These are phyloP conservation scores for Cryptococcus sp. DNA, from an alignment of 1,284 basidiomycete species.

Conservation along the genomic window DNA sequence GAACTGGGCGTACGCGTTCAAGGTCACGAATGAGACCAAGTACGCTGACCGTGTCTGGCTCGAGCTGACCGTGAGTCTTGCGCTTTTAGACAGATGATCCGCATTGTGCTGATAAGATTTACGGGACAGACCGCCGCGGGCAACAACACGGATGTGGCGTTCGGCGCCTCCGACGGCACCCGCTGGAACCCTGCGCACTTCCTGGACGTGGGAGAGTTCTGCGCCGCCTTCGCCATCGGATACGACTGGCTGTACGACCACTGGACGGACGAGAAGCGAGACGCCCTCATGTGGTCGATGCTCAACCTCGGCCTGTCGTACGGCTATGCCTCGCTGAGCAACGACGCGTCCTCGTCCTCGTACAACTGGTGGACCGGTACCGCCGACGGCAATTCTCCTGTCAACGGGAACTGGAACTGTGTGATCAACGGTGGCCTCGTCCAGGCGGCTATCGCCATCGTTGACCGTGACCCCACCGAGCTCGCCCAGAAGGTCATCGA, in stretches of 20 bases:
- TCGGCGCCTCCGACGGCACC: constrained; percentile 59
- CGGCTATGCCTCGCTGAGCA: constrained; percentile 58
- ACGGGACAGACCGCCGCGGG: constrained; percentile 35
- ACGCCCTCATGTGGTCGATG: constrained; percentile 68
- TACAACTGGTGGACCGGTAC: constrained; percentile 54
- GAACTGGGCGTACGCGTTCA: constrained; percentile 87
- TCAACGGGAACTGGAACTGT: constrained; percentile 92
- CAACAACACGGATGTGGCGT: constrained; percentile 53
- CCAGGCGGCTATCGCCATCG: constrained; percentile 83
- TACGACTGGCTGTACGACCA: constrained; percentile 92
- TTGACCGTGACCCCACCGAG: constrained; percentile 76
- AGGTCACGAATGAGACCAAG: constrained; percentile 80
- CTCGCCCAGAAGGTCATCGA: constrained; percentile 65
- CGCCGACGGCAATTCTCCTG: constrained; percentile 23
- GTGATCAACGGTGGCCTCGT: constrained; percentile 89
- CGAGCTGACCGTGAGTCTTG: constrained; percentile 62
- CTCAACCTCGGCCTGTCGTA: constrained; percentile 71
- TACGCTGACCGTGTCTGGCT: constrained; percentile 78
- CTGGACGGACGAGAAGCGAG: constrained; percentile 72
- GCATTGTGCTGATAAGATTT: background rate
- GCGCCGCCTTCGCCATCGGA: constrained; percentile 79
- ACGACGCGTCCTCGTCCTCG: constrained; percentile 32
- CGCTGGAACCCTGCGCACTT: constrained; percentile 86
- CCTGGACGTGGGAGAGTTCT: constrained; percentile 89
- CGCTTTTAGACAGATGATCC: background rate